Percentiles rank a stretch among this genome's conserved stretches.
These are phyloP conservation scores for Nigrospora osmanthi DNA, from an alignment of 2,329 filamentous ascomycete species.

Conservation along the genomic window DNA sequence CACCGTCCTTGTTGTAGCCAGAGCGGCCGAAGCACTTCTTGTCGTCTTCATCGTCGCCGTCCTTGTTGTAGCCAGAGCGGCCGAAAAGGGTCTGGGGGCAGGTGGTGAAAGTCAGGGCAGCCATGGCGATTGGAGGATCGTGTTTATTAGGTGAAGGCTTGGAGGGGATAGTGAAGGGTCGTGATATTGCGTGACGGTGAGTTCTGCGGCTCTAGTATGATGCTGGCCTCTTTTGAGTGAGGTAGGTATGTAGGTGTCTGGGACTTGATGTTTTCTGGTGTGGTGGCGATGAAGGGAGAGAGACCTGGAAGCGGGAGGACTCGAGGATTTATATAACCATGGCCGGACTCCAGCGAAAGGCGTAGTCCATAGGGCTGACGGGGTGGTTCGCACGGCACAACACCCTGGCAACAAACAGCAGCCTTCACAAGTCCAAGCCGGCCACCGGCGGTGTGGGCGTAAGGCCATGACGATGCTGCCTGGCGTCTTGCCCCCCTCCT, in stretches of 20 bases:
- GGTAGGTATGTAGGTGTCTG: neutral
- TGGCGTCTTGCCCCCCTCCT: too few relatives aligned
- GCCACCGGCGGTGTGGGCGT: too few relatives aligned
- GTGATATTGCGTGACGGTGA: neutral
- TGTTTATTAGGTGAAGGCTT: neutral
- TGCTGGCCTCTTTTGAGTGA: constrained; percentile 1
- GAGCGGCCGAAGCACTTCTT: constrained; percentile 6
- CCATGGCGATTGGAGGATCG: constrained; percentile 23
- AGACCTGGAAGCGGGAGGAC: neutral
- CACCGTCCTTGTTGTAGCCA: constrained; percentile 10
- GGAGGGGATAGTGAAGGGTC: constrained; percentile 1
- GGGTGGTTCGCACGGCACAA: too few relatives aligned
- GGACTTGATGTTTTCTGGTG: neutral
- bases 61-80: constrained; percentile 36
- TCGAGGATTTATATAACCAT: constrained; percentile 4
- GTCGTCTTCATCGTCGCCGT: constrained; percentile 20
- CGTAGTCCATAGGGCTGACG: too few relatives aligned
- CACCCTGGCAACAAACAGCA: too few relatives aligned
- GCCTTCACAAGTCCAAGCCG: too few relatives aligned
- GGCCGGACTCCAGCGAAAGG: too few relatives aligned
- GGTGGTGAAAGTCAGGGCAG: constrained; percentile 22
- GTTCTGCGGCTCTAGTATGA: neutral
- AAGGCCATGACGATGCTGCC: too few relatives aligned
- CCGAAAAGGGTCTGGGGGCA: constrained; percentile 25
- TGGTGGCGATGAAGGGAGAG: constrained; percentile 1